A percentile compares a stretch with the other conserved stretches of the same genome.
Evolutionary conservation across 2,329 filamentous ascomycete species (phyloP).

Genomic region (Westerdykella ornata): DNA sequence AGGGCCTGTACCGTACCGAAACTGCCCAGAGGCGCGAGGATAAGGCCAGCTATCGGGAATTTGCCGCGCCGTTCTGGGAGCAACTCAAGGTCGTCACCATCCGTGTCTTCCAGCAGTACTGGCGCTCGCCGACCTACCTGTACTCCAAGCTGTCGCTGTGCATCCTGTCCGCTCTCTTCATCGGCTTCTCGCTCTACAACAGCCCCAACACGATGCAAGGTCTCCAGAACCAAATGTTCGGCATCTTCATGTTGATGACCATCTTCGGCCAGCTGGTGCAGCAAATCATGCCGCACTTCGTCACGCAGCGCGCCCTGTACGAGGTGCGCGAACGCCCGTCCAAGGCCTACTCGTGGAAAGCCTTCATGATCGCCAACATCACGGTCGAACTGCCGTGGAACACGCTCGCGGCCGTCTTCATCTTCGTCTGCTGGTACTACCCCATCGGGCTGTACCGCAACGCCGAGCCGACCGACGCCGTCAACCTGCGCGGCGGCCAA

Average conservation of each 20-base stretch:
- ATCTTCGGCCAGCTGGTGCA: constrained; percentile 75
- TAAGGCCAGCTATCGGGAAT: constrained; percentile 62
- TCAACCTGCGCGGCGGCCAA: constrained; percentile 63
- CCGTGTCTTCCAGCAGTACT: constrained; percentile 86
- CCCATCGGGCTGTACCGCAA: constrained; percentile 59
- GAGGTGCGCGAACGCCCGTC: constrained; percentile 56
- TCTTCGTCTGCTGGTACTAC: constrained; percentile 64
- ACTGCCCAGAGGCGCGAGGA: constrained; percentile 40
- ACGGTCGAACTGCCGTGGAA: constrained; percentile 65
- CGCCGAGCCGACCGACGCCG: constrained; percentile 54
- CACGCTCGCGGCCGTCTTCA: constrained; percentile 55
- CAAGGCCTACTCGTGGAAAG: constrained; percentile 69
- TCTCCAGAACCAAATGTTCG: constrained; percentile 79
- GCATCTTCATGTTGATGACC: constrained; percentile 73
- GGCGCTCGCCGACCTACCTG: constrained; percentile 83
- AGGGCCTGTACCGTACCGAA: constrained; percentile 32
- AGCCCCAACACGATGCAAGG: constrained; percentile 67
- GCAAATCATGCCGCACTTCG: constrained; percentile 80
- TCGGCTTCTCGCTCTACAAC: constrained; percentile 73
- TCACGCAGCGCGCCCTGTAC: constrained; percentile 63
- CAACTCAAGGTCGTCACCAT: constrained; percentile 63
- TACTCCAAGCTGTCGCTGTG: constrained; percentile 73
- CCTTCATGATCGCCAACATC: constrained; percentile 65
- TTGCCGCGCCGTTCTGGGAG: constrained; percentile 64
- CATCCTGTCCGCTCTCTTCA: constrained; percentile 61